Conservation (phyloP, 352 stramenopile species). For the Pilasporangium apinafurcum region DNA sequence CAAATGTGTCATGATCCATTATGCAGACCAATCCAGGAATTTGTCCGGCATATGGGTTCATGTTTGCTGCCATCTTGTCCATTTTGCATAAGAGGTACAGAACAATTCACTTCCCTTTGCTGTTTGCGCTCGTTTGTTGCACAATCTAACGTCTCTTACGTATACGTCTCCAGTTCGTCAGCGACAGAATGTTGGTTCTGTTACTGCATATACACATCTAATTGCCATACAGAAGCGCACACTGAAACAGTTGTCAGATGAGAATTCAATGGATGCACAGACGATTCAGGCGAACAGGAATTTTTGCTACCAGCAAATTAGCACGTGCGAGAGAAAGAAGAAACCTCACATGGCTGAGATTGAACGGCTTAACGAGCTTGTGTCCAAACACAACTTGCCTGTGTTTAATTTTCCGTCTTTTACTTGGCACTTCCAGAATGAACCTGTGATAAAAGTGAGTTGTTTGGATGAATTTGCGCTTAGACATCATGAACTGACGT, state of each 20-base stretch:
- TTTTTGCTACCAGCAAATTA: slow-evolving; percentile 19
- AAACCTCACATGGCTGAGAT: slow-evolving; percentile 13
- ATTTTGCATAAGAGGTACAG: slow-evolving; percentile 32
- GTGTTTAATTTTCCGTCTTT: slow-evolving; percentile 34
- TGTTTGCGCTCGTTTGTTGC: background rate
- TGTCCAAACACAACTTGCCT: slow-evolving; percentile 15
- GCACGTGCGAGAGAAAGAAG: slow-evolving; percentile 15
- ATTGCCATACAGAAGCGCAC: slow-evolving; percentile 11
- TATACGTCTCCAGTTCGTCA: too few species aligned
- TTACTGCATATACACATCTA: too few species aligned
- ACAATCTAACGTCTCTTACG: too few species aligned
- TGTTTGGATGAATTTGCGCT: background rate
- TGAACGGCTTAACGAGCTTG: slow-evolving; percentile 21
- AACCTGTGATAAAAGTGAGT: slow-evolving; percentile 25
- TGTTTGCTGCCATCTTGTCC: slow-evolving; percentile 12
- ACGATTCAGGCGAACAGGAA: slow-evolving; percentile 6
- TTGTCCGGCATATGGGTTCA: slow-evolving; percentile 16
- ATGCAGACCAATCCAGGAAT: slow-evolving; percentile 15
- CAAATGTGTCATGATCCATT: slow-evolving; percentile 10
- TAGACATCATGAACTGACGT: too few species aligned
- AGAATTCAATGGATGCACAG: slow-evolving; percentile 1
- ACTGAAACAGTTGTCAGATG: slow-evolving; percentile 9
- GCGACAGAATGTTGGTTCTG: too few species aligned
- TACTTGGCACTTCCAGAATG: slow-evolving; percentile 21
- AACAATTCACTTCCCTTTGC: background rate